Base-by-base conservation (phyloP, 176 grass and related monocot species). In the Tillandsia fasciculata region DNA sequence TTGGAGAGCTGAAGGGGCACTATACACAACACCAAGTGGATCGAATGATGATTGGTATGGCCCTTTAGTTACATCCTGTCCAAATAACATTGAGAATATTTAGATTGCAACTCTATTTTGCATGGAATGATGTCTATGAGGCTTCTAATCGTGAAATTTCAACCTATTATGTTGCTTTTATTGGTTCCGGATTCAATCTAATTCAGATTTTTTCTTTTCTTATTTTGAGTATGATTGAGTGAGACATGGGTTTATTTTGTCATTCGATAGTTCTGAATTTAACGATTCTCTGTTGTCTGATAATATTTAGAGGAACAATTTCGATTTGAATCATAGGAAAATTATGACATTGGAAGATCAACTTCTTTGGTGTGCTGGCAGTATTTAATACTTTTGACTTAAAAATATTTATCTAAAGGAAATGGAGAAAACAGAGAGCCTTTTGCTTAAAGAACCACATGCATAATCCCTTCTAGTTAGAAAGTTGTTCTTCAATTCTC, bases 21-120 rank as follows among this genome's bases (percentile, higher is more conserved):
- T 91, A 17, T 96, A 96, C 68, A 91, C 81, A 53, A 89, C 92
- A 59, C 92, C 92, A 66, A 87, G 56, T 83, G 92, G 92, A 42
- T 91, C 88, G 50, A 96, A 96, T 66, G 92, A 96, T 84, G 92
- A 96, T 56, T 96, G 92, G 88, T 96, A 83, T 65, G 70, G 12
- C 49, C 73, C 57, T 24, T 63, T 52, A 59, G 2, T 66, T 76
- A 74, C n/a, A 61, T 15, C 56, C 56, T 61, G 15, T 15, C 56
- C 22, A 61, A 7, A 18, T 23, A 9, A 61, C 56, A 15, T 10
- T 61, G 33, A 18, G 56, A 61, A 61, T 20, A 61, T 23, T 61
- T 61, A 18, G n/a, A 2, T 61, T 61, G 15, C 10, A 42, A 42
- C 33, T 42, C 7, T 42, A 42, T 42, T n/a, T 61, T 14, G n/a